These are phyloP conservation scores for Yamadazyma buinensis DNA, from an alignment of 1,139 yeast species.

Conservation along the genomic window DNA sequence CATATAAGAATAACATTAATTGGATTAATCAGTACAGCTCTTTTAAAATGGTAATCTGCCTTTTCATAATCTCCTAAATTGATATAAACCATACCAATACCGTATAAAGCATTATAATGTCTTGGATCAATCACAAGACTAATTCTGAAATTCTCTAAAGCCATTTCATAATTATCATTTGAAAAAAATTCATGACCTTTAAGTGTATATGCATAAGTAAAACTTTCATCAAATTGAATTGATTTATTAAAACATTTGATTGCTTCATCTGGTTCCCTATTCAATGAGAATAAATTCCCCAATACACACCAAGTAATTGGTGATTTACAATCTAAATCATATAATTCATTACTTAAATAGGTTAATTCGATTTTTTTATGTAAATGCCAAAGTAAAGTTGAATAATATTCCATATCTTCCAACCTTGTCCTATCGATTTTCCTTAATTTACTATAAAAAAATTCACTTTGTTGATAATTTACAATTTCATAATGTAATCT, in stretches of 20 bases:
- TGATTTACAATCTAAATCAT: conserved; percentile 59
- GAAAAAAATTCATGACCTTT: conserved; percentile 92
- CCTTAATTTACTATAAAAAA: conserved; percentile 60
- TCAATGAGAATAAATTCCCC: conserved; percentile 84
- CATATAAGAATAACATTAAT: conserved; percentile 85
- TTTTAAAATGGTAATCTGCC: conserved; percentile 84
- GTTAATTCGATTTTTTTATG: conserved; percentile 80
- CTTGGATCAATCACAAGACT: conserved; percentile 76
- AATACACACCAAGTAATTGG: conserved; percentile 92
- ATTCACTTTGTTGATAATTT: conserved; percentile 73
- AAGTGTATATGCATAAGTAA: conserved; percentile 86
- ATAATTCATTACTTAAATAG: conserved; percentile 74
- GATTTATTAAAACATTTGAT: conserved; percentile 84
- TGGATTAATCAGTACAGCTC: conserved; percentile 87
- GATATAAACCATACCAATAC: conserved; percentile 91
- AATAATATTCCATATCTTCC: conserved; percentile 87
- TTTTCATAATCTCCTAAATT: conserved; percentile 79
- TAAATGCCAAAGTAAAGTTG: conserved; percentile 91
- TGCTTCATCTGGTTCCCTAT: conserved; percentile 87
- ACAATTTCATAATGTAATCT: conserved; percentile 83
- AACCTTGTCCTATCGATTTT: conserved; percentile 73
- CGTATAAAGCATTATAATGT: conserved; percentile 94
- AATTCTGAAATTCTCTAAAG: conserved; percentile 75
- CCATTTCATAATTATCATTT: conserved; percentile 88
- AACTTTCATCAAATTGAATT: conserved; percentile 60